Percentiles rank a stretch among this genome's conserved stretches.
Conservation (phyloP, 202 grass and related monocot genomes). For the Eragrostis tef region DNA sequence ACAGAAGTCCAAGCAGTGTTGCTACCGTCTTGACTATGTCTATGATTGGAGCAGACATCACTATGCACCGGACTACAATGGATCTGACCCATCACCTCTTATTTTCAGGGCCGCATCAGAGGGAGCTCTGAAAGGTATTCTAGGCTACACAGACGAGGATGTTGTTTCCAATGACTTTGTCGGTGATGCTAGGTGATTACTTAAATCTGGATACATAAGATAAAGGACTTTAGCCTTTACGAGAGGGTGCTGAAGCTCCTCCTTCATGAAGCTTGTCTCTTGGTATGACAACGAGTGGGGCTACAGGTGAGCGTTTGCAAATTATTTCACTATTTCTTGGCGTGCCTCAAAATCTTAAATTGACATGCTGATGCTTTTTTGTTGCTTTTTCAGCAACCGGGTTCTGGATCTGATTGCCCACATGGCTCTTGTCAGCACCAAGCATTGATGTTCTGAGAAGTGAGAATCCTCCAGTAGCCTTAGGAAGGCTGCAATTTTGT, state of each 20-base stretch:
- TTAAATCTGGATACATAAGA: not conserved
- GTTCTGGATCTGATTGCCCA: slow-evolving; percentile 88
- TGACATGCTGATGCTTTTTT: not conserved
- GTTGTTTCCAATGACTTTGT: slow-evolving; percentile 96
- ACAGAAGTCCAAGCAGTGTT: not conserved
- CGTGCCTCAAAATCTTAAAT: not conserved
- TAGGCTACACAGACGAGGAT: slow-evolving; percentile 96
- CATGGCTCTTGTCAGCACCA: slow-evolving; percentile 74
- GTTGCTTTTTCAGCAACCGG: slow-evolving; percentile 64
- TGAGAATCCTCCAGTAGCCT: slow-evolving; percentile 18
- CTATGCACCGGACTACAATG: not conserved
- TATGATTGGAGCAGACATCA: not conserved
- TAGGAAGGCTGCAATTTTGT: slow-evolving; percentile 58
- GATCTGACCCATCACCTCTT: not conserved
- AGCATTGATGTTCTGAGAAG: slow-evolving; percentile 42
- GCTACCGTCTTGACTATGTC: not conserved
- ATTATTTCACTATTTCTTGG: not conserved
- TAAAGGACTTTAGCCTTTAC: not conserved
- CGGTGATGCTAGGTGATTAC: slow-evolving; percentile 74
- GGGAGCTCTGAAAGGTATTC: slow-evolving; percentile 82
- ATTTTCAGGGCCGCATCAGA: slow-evolving; percentile 79
- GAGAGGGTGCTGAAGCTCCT: slow-evolving; percentile 48
- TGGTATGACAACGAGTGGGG: slow-evolving; percentile 99
- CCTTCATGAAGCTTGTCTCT: slow-evolving; percentile 95
- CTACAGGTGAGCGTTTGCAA: slow-evolving; percentile 70